Conservation (phyloP, 805 yeast species). For the Schwanniomyces pseudopolymorphus region DNA sequence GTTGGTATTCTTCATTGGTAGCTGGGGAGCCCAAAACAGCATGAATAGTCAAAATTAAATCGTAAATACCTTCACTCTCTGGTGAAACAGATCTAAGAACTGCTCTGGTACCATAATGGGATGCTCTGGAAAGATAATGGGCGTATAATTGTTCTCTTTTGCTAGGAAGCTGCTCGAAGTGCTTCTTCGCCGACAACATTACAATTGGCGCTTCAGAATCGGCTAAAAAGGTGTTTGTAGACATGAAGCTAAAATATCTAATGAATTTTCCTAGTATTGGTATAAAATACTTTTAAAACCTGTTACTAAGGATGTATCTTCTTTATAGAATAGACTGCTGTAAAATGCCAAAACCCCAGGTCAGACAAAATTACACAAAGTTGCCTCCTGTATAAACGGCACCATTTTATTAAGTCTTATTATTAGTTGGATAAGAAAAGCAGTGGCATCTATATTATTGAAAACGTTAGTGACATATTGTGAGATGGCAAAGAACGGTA, state of each 20-base stretch:
- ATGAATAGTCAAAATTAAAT: constrained; percentile 64
- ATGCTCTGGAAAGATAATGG: constrained; percentile 78
- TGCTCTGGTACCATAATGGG: constrained; percentile 80
- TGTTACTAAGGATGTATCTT: background rate
- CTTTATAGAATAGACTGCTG: background rate
- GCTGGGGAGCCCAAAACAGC: constrained; percentile 45
- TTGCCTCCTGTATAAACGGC: constrained; percentile 1
- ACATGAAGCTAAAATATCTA: constrained; percentile 6
- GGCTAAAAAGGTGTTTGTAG: constrained; percentile 22
- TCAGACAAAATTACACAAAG: background rate
- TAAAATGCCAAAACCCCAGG: background rate
- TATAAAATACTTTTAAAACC: background rate
- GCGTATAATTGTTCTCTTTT: constrained; percentile 66
- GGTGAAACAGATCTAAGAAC: constrained; percentile 80
- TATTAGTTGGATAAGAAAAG: background rate
- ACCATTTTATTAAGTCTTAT: background rate
- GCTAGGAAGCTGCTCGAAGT: constrained; percentile 62
- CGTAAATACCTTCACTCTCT: constrained; percentile 75
- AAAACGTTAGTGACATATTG: background rate
- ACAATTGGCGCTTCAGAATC: constrained; percentile 46
- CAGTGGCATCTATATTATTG: background rate
- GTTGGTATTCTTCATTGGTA: constrained; percentile 37
- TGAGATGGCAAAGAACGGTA: background rate
- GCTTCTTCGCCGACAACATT: constrained; percentile 59
- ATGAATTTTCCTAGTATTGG: background rate